Evolutionary conservation across 225 moss, liverwort and hornwort species (phyloP).

Genomic region (Marchantia polymorpha): DNA sequence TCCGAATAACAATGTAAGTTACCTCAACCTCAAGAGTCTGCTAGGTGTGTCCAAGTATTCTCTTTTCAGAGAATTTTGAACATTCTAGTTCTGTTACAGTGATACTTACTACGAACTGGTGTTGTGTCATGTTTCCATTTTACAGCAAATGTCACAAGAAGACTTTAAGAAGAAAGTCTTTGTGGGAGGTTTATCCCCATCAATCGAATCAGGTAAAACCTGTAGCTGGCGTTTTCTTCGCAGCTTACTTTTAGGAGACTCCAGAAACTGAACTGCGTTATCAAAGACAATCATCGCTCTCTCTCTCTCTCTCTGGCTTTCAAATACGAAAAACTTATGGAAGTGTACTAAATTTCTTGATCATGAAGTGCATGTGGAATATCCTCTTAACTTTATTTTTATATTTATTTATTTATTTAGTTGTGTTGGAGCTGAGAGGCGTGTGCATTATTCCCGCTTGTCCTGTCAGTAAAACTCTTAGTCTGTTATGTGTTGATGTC

Average conservation of each 20-base stretch:
- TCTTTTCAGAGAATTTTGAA: not conserved
- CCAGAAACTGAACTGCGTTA: too few relatives aligned
- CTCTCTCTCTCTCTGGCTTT: too few relatives aligned
- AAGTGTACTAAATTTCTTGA: too few relatives aligned
- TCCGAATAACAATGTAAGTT: not conserved
- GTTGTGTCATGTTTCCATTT: not conserved
- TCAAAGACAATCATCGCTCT: too few relatives aligned
- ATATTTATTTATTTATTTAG: slow-evolving; percentile 48
- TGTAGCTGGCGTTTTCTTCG: not conserved
- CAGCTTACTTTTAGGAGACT: too few relatives aligned
- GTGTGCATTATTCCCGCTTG: too few relatives aligned
- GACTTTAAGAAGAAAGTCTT: slow-evolving; percentile 91
- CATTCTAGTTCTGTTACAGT: not conserved
- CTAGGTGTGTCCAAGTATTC: not conserved
- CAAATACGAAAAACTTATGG: too few relatives aligned
- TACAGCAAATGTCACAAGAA: slow-evolving; percentile 63
- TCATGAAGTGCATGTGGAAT: too few relatives aligned
- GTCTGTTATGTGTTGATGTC: too few relatives aligned
- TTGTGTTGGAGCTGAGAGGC: slow-evolving; percentile 14
- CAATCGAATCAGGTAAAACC: slow-evolving; percentile 87
- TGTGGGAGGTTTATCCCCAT: slow-evolving; percentile 91
- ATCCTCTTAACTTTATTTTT: not conserved
- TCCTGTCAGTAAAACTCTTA: too few relatives aligned
- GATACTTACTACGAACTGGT: too few relatives aligned
- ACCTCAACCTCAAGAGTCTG: not conserved